phyloP scores from a whole-genome alignment of 2,329 filamentous ascomycete species.

The Remersonia thermophila region DNA sequence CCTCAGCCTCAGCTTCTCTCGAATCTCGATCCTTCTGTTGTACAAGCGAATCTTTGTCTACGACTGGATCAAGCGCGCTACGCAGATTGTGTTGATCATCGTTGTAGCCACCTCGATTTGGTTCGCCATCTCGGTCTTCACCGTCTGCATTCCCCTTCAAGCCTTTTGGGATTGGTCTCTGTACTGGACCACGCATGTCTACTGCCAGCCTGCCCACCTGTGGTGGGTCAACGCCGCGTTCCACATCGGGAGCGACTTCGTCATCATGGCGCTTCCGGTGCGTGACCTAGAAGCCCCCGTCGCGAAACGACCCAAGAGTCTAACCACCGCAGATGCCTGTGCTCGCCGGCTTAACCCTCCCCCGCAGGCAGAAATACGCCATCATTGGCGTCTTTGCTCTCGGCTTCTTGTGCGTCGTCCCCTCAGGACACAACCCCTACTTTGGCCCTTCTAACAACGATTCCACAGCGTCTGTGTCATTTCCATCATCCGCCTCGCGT shows the following conservation, averaged over 20 bases:
- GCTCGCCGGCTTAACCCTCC: conserved; percentile 13
- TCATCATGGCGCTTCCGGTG: conserved; percentile 18
- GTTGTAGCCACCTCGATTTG: conserved; percentile 19
- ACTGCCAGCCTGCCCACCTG: conserved; percentile 15
- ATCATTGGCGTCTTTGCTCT: conserved; percentile 17
- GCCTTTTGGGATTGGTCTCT: conserved; percentile 21
- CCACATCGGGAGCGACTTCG: conserved; percentile 15
- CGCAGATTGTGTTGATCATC: conserved; percentile 17
- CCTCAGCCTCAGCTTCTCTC: conserved; percentile 18
- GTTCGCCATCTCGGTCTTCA: conserved; percentile 18
- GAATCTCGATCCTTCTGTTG: conserved; percentile 22
- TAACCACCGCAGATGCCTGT: conserved; percentile 13
- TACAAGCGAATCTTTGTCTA: conserved; percentile 21
- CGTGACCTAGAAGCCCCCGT: background rate
- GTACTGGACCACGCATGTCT: conserved; percentile 10
- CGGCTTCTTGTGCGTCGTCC: conserved; percentile 15
- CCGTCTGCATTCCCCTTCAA: conserved; percentile 21
- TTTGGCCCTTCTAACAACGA: background rate
- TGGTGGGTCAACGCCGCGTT: conserved; percentile 19
- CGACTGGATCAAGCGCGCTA: conserved; percentile 21
- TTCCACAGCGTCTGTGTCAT: conserved; percentile 24
- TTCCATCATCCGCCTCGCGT: conserved; percentile 22
- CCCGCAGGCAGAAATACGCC: conserved; percentile 16
- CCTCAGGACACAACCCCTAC: background rate
- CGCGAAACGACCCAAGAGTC: background rate